These are phyloP conservation scores for Venturia carpophila DNA, from an alignment of 2,329 filamentous ascomycete genomes.

Conservation along the genomic window DNA sequence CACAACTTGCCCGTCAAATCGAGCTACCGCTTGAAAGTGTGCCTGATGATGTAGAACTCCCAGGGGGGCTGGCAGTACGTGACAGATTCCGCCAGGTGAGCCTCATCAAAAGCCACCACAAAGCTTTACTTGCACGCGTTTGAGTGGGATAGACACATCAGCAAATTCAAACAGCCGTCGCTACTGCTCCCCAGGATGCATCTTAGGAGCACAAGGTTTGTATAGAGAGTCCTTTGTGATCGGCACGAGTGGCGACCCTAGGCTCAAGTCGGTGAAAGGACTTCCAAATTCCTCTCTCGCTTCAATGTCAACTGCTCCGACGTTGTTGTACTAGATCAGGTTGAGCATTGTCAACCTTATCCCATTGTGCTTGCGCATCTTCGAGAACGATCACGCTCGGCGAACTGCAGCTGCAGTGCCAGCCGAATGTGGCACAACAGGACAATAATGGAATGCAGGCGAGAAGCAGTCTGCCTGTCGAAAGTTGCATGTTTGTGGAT, in stretches of 20 bases:
- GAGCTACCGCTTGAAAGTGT: neutral
- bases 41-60: neutral
- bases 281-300: neutral
- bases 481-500: neutral
- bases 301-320: neutral
- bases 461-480: neutral
- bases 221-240: no score
- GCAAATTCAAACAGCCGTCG: neutral
- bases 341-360: neutral
- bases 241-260: no score
- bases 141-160: neutral
- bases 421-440: neutral
- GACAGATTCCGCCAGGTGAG: neutral
- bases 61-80: no score
- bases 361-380: neutral
- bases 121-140: neutral
- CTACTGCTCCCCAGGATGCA: neutral
- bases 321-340: neutral
- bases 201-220: neutral
- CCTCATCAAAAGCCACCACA: neutral
- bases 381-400: conserved; percentile 3
- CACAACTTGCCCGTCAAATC: neutral
- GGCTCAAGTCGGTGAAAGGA: no score
- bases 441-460: neutral
- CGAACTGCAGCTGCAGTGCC: conserved; percentile 2